phyloP scores from a whole-genome alignment of 768 basidiomycete species.

The Panaeolus papilionaceus region DNA sequence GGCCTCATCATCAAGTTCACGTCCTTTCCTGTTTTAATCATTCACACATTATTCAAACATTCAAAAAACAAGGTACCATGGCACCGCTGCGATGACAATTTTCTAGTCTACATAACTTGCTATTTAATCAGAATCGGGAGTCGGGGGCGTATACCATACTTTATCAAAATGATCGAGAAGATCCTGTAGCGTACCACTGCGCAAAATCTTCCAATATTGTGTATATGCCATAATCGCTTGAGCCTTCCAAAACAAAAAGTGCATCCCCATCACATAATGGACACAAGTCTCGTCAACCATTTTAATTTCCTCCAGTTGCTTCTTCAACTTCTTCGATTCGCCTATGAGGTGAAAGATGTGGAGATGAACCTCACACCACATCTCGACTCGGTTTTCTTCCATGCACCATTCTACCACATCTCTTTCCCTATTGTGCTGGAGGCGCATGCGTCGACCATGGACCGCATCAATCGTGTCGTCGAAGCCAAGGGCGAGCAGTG shows the following conservation, averaged over 20 bases:
- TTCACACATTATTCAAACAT: too few relatives aligned
- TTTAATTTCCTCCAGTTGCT: background rate
- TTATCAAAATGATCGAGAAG: background rate
- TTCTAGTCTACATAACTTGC: too few relatives aligned
- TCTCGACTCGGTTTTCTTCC: background rate
- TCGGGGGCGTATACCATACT: background rate
- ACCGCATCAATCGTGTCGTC: background rate
- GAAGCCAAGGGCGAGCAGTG: background rate
- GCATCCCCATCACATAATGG: background rate
- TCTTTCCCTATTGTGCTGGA: background rate
- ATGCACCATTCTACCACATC: background rate
- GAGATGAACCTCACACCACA: background rate
- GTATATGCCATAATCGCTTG: background rate
- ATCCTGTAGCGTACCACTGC: background rate
- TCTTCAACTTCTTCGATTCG: background rate
- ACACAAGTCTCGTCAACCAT: background rate
- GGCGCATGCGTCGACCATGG: background rate
- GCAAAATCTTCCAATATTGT: background rate
- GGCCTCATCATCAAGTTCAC: too few relatives aligned
- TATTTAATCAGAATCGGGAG: too few relatives aligned
- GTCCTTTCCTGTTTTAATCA: too few relatives aligned
- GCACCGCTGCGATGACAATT: too few relatives aligned
- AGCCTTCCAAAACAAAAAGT: background rate
- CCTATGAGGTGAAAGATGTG: background rate
- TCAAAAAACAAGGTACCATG: too few relatives aligned